Base-by-base conservation (phyloP, 164 flowering plant genomes). In the Aristolochia fimbriata region DNA sequence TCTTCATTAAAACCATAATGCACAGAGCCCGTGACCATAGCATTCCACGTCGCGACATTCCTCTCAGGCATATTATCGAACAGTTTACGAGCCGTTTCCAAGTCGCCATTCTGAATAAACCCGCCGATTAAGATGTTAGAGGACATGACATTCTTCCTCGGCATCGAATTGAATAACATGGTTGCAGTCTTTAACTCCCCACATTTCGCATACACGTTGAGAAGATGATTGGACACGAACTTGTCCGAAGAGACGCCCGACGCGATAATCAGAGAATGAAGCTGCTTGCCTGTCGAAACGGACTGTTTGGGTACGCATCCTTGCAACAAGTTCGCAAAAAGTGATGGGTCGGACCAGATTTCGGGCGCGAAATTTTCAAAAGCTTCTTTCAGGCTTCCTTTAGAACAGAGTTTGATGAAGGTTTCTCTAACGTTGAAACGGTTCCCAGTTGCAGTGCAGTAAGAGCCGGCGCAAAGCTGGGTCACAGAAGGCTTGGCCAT, bases 11-110 rank as follows among this genome's bases (percentile, higher is more conserved):
- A 58, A 55, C 78, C 88, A 56, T 65, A 75, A 65, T 84, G 80
- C 4, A 68, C 65, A 69, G 78, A 43, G 5, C 87, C 91, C 0
- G 78, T 52, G n/a, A 86, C 73, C 80, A 86, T 80, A 0, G 85
- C 90, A 59, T 84, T 88, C 85, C 85, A 88, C 2, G 96, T 71
- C 0, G 82, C 83, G 10, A 82, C 65, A 57, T 87, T 87, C 62
- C 80, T 74, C 20, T 71, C 79, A 47, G 76, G 70, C 86, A 83
- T 85, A 65, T 77, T 77, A 8, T 85, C 79, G 62, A 87, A 87
- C 72, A 87, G 16, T 33, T 75, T 74, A 3, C 61, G 58, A 11
- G 92, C 92, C 53, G 61, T 27, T n/a, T 61, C 81, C 74, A 84
- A 72, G 46, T 81, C 83, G 2, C 85, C 88, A 20, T 31, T 69